These are phyloP conservation scores for Brettanomyces naardenensis DNA, from an alignment of 805 yeast species.

Conservation along the genomic window DNA sequence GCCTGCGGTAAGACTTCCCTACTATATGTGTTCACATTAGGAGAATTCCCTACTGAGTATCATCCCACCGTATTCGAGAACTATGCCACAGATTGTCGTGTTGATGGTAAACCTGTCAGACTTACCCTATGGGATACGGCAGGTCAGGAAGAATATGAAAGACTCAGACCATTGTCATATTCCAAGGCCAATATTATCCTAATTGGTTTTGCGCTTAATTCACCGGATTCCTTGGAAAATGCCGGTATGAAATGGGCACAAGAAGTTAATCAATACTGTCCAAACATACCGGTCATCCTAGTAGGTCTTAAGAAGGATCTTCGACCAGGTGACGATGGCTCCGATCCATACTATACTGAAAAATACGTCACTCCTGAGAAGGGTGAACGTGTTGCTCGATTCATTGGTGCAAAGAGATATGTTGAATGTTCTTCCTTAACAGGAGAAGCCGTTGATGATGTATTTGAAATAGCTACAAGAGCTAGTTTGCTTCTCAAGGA, in stretches of 20 bases:
- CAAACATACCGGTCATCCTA: conserved; percentile 65
- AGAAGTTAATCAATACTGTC: conserved; percentile 76
- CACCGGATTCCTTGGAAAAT: conserved; percentile 76
- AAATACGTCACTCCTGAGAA: conserved; percentile 45
- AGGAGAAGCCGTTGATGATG: conserved; percentile 93
- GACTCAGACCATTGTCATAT: conserved; percentile 82
- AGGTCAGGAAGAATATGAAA: conserved; percentile 92
- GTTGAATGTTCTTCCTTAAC: conserved; percentile 87
- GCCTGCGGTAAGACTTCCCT: conserved; percentile 92
- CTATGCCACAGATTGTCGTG: conserved; percentile 88
- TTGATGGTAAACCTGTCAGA: conserved; percentile 87
- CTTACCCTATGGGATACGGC: conserved; percentile 94
- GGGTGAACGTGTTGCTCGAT: conserved; percentile 65
- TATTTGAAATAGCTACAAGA: conserved; percentile 85
- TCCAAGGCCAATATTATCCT: conserved; percentile 80
- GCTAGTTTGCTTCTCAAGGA: conserved; percentile 58
- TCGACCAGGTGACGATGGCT: conserved; percentile 33
- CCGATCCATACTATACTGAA: conserved; percentile 25
- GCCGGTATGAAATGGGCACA: conserved; percentile 83
- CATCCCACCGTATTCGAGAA: conserved; percentile 94
- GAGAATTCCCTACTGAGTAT: conserved; percentile 87
- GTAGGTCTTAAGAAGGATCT: conserved; percentile 85
- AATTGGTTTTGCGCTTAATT: conserved; percentile 80
- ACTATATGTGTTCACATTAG: conserved; percentile 84
- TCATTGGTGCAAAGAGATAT: conserved; percentile 76